These are phyloP conservation scores for Ophiosphaerella korrae DNA, from an alignment of 2,329 filamentous ascomycete genomes.

Conservation along the genomic window DNA sequence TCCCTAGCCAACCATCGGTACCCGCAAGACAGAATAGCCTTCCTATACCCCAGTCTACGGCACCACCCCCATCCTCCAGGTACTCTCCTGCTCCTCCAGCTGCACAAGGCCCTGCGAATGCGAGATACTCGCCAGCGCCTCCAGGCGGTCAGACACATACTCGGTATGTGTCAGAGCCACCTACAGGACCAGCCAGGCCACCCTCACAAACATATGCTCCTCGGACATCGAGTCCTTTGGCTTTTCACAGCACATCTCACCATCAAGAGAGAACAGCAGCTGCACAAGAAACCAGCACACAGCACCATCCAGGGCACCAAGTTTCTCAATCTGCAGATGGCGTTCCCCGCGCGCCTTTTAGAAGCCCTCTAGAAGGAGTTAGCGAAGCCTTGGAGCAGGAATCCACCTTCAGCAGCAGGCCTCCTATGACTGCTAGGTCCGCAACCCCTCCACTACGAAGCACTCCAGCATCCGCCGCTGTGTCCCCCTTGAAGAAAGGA, in stretches of 20 bases:
- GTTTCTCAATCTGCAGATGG: slow-evolving; percentile 35
- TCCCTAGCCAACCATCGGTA: slow-evolving; percentile 40
- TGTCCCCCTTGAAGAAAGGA: slow-evolving; percentile 47
- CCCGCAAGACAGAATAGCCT: slow-evolving; percentile 38
- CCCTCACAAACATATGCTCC: slow-evolving; percentile 62
- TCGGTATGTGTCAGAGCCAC: slow-evolving; percentile 47
- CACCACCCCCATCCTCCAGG: slow-evolving; percentile 27
- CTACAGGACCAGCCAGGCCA: slow-evolving; percentile 39
- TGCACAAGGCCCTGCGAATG: slow-evolving; percentile 33
- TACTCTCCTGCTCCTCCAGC: slow-evolving; percentile 39
- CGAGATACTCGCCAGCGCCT: slow-evolving; percentile 50
- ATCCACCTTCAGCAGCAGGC: slow-evolving; percentile 16
- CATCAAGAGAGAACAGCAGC: slow-evolving; percentile 24
- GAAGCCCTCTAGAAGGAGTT: slow-evolving; percentile 39
- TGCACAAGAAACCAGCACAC: slow-evolving; percentile 9
- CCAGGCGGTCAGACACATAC: slow-evolving; percentile 44
- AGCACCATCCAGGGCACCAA: slow-evolving; percentile 28
- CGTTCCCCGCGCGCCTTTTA: slow-evolving; percentile 30
- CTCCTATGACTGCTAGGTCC: slow-evolving; percentile 30
- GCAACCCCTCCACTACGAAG: slow-evolving; percentile 42
- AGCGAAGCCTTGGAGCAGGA: slow-evolving; percentile 41
- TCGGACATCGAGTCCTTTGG: slow-evolving; percentile 68
- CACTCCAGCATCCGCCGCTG: slow-evolving; percentile 39
- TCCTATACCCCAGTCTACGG: slow-evolving; percentile 37
- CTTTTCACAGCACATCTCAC: slow-evolving; percentile 53